A percentile compares a stretch with the other conserved stretches of the same genome.
Conservation (phyloP, 129 eudicot species). For the Pittosporum tobira region DNA sequence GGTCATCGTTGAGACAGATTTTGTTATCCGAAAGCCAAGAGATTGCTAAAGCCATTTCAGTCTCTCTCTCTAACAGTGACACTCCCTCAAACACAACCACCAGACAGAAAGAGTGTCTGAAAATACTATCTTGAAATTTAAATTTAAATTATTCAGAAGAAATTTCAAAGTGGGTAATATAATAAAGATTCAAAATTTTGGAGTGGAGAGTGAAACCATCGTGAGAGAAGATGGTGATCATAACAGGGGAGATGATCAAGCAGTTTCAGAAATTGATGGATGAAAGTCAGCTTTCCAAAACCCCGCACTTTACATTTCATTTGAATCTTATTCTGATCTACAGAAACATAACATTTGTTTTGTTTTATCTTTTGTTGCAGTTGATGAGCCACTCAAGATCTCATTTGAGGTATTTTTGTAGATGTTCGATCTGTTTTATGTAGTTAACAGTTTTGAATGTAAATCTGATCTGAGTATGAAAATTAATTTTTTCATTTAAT, state of each 20-base stretch:
- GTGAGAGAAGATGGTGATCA: slow-evolving; percentile 45
- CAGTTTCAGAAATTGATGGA: slow-evolving; percentile 54
- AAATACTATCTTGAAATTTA: too few relatives aligned
- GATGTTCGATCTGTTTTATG: slow-evolving; percentile 11
- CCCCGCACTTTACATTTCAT: slow-evolving; percentile 6
- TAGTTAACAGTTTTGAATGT: slow-evolving; percentile 7
- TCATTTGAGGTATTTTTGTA: slow-evolving; percentile 49
- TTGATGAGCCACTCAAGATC: slow-evolving; percentile 63
- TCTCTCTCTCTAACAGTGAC: background rate
- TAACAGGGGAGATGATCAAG: slow-evolving; percentile 57
- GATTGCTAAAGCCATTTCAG: background rate
- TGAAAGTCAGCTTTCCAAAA: slow-evolving; percentile 33
- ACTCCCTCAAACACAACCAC: too few relatives aligned
- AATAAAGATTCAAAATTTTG: too few relatives aligned
- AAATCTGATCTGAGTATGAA: background rate
- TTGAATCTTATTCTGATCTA: background rate
- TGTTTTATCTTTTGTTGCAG: slow-evolving; percentile 35
- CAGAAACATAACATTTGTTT: background rate
- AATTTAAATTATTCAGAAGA: too few relatives aligned
- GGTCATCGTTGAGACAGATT: too few relatives aligned
- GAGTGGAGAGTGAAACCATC: background rate
- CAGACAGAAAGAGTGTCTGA: too few relatives aligned
- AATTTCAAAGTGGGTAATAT: too few relatives aligned
- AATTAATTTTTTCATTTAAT: too few relatives aligned
- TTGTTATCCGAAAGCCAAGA: too few relatives aligned